These are phyloP conservation scores for Mycena capillaripes DNA, from an alignment of 768 basidiomycete species.

Conservation along the genomic window DNA sequence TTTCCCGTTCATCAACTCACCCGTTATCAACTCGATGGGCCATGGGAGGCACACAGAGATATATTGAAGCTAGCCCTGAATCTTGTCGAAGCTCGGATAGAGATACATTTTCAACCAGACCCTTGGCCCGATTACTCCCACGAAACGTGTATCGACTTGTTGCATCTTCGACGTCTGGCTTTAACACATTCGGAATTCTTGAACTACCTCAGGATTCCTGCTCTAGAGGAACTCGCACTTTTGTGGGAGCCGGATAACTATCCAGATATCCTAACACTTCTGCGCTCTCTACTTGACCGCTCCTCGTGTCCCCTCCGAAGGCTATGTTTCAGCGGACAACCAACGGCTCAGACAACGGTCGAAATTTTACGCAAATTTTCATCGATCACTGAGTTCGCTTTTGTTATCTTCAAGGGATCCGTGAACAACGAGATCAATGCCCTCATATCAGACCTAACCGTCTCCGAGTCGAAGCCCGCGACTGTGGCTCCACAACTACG, in stretches of 20 bases:
- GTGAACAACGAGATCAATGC: background rate
- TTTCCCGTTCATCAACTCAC: conserved; percentile 16
- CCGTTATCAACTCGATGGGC: background rate
- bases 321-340: background rate
- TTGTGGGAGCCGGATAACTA: background rate
- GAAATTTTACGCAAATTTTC: background rate
- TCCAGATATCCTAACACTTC: background rate
- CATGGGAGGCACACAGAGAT: background rate
- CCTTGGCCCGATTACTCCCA: background rate
- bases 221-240: background rate
- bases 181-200: background rate
- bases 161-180: background rate
- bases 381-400: background rate
- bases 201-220: background rate
- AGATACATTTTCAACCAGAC: background rate
- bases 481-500: background rate
- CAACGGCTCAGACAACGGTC: background rate
- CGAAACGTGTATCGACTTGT: background rate
- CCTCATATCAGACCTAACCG: background rate
- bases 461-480: background rate
- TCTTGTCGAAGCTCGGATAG: conserved; percentile 2
- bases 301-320: background rate
- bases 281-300: background rate
- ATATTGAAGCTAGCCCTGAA: conserved; percentile 1
- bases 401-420: background rate